Base-by-base conservation (phyloP, 2,329 filamentous ascomycete genomes). In the Aspergillus fischeri region DNA sequence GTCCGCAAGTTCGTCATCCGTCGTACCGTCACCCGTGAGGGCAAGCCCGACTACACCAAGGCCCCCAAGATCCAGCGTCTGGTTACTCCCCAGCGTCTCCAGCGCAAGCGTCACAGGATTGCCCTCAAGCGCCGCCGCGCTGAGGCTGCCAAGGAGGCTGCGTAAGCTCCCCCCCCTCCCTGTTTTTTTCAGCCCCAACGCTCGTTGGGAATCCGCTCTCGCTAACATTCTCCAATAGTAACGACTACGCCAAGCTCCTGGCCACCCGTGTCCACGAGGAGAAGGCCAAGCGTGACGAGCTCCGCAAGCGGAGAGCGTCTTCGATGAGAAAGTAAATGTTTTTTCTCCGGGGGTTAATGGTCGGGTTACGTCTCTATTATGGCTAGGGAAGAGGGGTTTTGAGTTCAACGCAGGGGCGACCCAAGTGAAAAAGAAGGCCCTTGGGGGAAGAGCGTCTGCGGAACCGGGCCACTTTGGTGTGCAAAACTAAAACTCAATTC, bases 1-100 rank as follows among this genome's bases (percentile, higher is more conserved):
- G 93, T 97, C 82, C 93, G 94, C 86, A 97, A 97, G 86, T 99
- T 96, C 84, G 94, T 99, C 81, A 97, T 99, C 77, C 94, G 94
- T 80, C 94, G 94, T 80, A 94, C 97, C 81, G 88, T 99, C 75
- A 87, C 92, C 84, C 90, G 88, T 77, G 94, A 97, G 86, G 93
- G 92, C 83, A 95, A 94, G 84, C 89, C 91, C 83, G 82, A 92
- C 73, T 97, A 97, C 89, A 97, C 93, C 89, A 99, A 99, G 91
- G 94, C 94, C 74, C 94, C 94, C 81, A 95, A 93, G 87, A 99
- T 99, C 83, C 94, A 99, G 88, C 91, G 94, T 80, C 91, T 99
- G 74, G 92, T 99, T 74, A 99, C 94, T 76, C 94, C 94, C 80
- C 94, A 97, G 85, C 94, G 94, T 80, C 92, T 99, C 77, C 94